Evolutionary conservation across 2,329 filamentous ascomycete species (phyloP).

Genomic region (Leptosphaerulina australis): DNA sequence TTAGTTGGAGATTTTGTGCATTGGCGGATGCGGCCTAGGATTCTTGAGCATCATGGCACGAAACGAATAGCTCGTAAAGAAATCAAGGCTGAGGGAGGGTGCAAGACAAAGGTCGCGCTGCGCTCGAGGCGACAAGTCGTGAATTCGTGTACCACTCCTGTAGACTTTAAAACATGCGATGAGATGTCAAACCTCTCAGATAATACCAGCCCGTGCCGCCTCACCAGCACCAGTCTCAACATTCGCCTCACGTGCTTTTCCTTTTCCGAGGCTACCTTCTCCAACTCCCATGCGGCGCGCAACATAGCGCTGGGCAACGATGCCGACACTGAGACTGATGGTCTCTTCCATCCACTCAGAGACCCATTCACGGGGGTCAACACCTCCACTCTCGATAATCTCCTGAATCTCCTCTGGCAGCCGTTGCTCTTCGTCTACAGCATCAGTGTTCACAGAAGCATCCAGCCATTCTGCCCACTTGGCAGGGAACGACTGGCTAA

Average conservation of each 20-base stretch:
- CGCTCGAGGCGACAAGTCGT: no score
- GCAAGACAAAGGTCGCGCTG: no score
- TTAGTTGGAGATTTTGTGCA: no score
- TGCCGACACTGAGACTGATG: slow-evolving; percentile 75
- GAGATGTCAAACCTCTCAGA: slow-evolving; percentile 22
- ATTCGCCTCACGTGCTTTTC: slow-evolving; percentile 61
- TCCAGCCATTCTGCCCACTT: slow-evolving; percentile 94
- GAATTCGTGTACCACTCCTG: slow-evolving; percentile 2
- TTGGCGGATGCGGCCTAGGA: no score
- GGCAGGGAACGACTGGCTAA: slow-evolving; percentile 82
- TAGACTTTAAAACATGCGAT: slow-evolving; percentile 9
- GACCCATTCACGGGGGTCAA: slow-evolving; percentile 96
- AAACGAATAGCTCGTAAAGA: no score
- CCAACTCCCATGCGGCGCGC: slow-evolving; percentile 95
- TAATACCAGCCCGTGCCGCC: slow-evolving; percentile 61
- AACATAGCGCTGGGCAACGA: slow-evolving; percentile 94
- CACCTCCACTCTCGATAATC: slow-evolving; percentile 74
- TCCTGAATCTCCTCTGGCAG: slow-evolving; percentile 85
- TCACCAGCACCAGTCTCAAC: slow-evolving; percentile 66
- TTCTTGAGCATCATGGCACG: no score
- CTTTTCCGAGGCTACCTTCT: slow-evolving; percentile 70
- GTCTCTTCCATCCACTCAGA: slow-evolving; percentile 96
- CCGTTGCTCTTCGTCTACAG: slow-evolving; percentile 55
- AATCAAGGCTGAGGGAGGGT: no score
- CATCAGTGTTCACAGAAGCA: slow-evolving; percentile 50